Percentiles rank a stretch among this genome's conserved stretches.
Conservation (phyloP, 2,329 filamentous ascomycete species). For the Penicillium digitatum region DNA sequence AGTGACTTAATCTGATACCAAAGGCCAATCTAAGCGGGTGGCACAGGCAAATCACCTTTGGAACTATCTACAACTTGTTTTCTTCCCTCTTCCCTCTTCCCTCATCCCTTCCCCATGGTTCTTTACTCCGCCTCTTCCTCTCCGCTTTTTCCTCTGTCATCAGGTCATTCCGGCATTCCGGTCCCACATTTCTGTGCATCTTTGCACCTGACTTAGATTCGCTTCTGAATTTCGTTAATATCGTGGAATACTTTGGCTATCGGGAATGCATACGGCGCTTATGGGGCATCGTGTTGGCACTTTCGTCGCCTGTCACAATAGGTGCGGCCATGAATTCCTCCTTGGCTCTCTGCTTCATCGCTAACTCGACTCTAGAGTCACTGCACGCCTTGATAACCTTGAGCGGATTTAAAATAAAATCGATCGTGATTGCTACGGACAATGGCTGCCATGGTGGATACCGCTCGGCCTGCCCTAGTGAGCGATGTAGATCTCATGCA, state of each 20-base stretch:
- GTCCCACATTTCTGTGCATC: constrained; percentile 1
- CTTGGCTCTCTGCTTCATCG: no score
- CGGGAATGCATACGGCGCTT: constrained; percentile 2
- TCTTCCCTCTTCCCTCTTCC: not conserved
- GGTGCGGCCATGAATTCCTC: not conserved
- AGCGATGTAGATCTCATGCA: constrained; percentile 24
- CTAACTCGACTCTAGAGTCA: not conserved
- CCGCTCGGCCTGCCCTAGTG: constrained; percentile 12
- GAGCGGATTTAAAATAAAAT: not conserved
- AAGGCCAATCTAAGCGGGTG: not conserved
- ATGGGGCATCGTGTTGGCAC: not conserved
- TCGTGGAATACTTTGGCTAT: not conserved
- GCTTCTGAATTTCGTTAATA: not conserved
- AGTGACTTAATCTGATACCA: not conserved
- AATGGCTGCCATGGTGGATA: constrained; percentile 20
- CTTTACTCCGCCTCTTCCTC: not conserved
- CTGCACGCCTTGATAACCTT: not conserved
- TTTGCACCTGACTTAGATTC: not conserved
- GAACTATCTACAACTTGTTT: not conserved
- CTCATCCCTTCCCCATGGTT: not conserved
- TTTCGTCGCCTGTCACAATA: not conserved
- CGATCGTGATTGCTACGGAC: not conserved
- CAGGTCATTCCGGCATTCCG: not conserved
- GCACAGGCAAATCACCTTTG: not conserved
- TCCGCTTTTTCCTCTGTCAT: not conserved